Evolutionary conservation across 2,329 filamentous ascomycete species (phyloP).

Genomic region (Calonectria pteridis): DNA sequence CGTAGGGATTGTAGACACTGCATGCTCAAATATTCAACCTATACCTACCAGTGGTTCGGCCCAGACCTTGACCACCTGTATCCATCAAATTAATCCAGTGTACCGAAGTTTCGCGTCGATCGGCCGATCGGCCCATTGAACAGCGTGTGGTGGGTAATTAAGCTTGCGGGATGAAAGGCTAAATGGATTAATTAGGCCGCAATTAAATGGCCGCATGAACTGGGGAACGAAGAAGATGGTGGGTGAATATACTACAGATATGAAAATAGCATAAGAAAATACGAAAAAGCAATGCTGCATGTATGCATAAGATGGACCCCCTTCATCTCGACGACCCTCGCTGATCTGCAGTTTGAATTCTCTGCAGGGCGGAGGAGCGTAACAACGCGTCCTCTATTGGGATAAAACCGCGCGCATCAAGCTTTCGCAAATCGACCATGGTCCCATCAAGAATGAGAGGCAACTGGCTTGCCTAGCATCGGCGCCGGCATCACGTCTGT

Average conservation of each 20-base stretch:
- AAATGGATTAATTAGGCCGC: background rate
- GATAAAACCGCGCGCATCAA: background rate
- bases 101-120: background rate
- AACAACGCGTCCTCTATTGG: background rate
- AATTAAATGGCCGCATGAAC: background rate
- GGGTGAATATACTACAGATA: background rate
- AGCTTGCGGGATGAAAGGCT: background rate
- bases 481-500: background rate
- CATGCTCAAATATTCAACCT: background rate
- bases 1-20: background rate
- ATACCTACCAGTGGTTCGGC: background rate
- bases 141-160: background rate
- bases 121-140: background rate
- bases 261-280: background rate
- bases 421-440: background rate
- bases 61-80: background rate
- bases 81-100: background rate
- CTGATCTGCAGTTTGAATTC: background rate
- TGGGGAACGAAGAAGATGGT: background rate
- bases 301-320: background rate
- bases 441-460: background rate
- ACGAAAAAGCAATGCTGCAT: background rate
- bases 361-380: background rate
- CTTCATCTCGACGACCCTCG: background rate
- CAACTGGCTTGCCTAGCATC: background rate